phyloP scores from a whole-genome alignment of 1,139 yeast genomes.

The Saccharomycopsis phalli region DNA sequence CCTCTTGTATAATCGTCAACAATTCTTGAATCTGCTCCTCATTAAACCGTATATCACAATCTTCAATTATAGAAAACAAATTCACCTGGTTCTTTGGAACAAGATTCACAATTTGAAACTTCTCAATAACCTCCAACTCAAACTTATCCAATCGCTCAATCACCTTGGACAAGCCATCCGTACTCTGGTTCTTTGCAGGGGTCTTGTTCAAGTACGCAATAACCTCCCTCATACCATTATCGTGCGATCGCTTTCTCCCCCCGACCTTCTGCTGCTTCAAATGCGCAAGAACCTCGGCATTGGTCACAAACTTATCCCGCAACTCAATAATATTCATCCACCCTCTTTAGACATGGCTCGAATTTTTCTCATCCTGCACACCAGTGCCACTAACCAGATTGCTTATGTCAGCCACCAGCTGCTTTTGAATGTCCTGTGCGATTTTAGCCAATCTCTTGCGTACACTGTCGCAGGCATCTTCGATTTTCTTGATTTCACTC shows the following conservation, averaged over 20 bases:
- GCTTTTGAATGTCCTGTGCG: slow-evolving; percentile 21
- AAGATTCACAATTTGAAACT: slow-evolving; percentile 71
- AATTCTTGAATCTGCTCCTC: slow-evolving; percentile 54
- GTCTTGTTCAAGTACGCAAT: slow-evolving; percentile 30
- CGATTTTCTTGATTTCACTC: slow-evolving; percentile 44
- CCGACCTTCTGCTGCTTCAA: slow-evolving; percentile 28
- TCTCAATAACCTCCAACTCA: slow-evolving; percentile 71
- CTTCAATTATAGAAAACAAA: slow-evolving; percentile 75
- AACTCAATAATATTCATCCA: slow-evolving; percentile 30
- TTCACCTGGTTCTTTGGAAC: slow-evolving; percentile 76
- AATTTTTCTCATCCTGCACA: not conserved
- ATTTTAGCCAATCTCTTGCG: slow-evolving; percentile 32
- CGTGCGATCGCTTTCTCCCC: slow-evolving; percentile 33
- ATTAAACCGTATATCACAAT: slow-evolving; percentile 75
- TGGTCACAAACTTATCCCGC: slow-evolving; percentile 59
- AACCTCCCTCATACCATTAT: slow-evolving; percentile 36
- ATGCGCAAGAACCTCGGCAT: slow-evolving; percentile 62
- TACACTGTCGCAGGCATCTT: slow-evolving; percentile 38
- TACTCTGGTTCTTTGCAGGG: slow-evolving; percentile 22
- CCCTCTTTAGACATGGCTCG: too few relatives aligned
- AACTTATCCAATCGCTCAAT: slow-evolving; percentile 44
- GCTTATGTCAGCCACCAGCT: not conserved
- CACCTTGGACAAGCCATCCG: slow-evolving; percentile 42
- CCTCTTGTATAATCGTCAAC: slow-evolving; percentile 38
- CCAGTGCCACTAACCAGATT: not conserved